Evolutionary conservation across 208 protist species (phyloP), one percentile per base, ranked within the genome.

Genomic region (Polymyxa betae): DNA sequence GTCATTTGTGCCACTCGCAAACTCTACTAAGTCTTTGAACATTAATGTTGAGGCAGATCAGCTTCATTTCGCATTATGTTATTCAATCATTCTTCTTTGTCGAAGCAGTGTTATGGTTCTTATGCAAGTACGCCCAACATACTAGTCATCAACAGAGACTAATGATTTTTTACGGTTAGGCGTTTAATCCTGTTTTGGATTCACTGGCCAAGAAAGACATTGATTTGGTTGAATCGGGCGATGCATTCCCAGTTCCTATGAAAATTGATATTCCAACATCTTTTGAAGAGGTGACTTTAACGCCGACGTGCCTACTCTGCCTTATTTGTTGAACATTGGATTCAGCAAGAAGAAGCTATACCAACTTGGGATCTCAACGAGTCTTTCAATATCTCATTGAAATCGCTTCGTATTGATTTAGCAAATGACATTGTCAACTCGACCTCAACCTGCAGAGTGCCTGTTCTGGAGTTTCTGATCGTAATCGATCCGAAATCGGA

Each of bases 321-420:
- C 24, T 60, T 60, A 29, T 60, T 24, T 24, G 49, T 60, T 24
- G 24, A 24, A 29, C 24, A 5, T 60, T 60, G 5, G 49, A 60
- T 24, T 24, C 49, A 60, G 24, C 49, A 60, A 60, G 5, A 29
- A 29, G 49, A 60, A 60, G 40, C 72, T 82, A 38, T 35, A 35
- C 10, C 72, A 43, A n/a, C n/a, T 43, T 82, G 72, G 72, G n/a
- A 35, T 82, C 16, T 82, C 5, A 5, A 82, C 35, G 72, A 82
- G 35, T 40, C n/a, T 35, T 35, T 82, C n/a, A 20, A 20, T 12
- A 82, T 82, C n/a, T 5, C 5, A 20, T 43, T 82, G n/a, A 5
- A 82, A 35, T 38, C 16, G 16, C 10, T 82, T 43, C n/a, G 72
- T 45, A 35, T 82, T n/a, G 72, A 82, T 43, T 38, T 82, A 38